Percentiles rank a stretch among this genome's conserved stretches.
Conservation (phyloP, 2,329 filamentous ascomycete genomes). For the Neopestalotiopsis clavispora region DNA sequence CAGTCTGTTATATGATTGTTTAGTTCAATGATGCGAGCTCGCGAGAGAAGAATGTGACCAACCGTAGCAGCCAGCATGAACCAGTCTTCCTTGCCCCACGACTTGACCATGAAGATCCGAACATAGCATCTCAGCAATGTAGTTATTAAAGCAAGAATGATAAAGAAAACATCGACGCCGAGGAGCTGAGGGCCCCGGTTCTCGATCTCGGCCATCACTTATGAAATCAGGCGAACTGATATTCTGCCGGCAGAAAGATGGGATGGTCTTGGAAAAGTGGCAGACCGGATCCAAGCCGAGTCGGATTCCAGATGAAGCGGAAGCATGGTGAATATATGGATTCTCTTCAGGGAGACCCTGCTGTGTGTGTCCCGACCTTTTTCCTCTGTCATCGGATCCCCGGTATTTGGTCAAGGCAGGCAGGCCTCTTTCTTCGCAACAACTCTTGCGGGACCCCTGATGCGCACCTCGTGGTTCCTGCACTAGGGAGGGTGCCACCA, state of each 20-base stretch:
- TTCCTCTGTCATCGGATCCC: background rate
- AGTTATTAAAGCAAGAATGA: constrained; percentile 18
- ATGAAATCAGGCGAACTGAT: background rate
- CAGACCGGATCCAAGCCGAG: background rate
- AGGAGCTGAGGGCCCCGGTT: constrained; percentile 20
- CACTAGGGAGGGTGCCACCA: background rate
- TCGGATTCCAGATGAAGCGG: background rate
- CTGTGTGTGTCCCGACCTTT: background rate
- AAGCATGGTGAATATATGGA: constrained; percentile 12
- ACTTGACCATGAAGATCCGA: constrained; percentile 18
- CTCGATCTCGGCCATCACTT: constrained; percentile 14
- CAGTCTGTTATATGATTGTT: background rate
- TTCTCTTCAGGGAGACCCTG: background rate
- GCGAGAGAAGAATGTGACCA: background rate
- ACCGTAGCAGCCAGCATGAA: constrained; percentile 20
- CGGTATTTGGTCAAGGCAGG: background rate
- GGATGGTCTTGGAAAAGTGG: background rate
- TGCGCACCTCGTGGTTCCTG: constrained; percentile 4
- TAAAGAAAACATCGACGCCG: constrained; percentile 18
- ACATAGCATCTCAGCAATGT: constrained; percentile 19
- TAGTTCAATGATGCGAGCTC: background rate
- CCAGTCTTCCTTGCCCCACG: constrained; percentile 19
- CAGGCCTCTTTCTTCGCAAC: background rate
- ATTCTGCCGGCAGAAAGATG: background rate
- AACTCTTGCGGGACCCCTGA: background rate